A percentile compares a stretch with the other conserved stretches of the same genome.
Conservation (phyloP, 2,329 filamentous ascomycete species). For the Sphaerulina vaccinii region DNA sequence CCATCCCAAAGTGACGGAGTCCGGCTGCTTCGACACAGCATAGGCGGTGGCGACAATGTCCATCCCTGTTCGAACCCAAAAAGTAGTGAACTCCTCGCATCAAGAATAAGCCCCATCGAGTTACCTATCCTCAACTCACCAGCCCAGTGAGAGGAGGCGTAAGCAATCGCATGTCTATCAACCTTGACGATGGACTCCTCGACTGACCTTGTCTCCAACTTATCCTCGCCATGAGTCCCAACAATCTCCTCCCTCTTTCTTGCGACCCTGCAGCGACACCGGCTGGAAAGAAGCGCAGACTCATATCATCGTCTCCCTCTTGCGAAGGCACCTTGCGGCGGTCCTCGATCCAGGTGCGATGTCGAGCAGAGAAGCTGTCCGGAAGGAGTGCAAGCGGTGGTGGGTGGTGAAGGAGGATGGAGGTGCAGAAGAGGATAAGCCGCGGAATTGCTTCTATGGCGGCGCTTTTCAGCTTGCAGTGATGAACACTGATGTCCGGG, state of each 20-base stretch:
- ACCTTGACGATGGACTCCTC: slow-evolving; percentile 82
- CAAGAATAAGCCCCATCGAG: slow-evolving; percentile 99
- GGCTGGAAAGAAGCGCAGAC: slow-evolving; percentile 59
- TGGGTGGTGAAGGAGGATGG: slow-evolving; percentile 49
- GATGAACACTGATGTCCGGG: slow-evolving; percentile 72
- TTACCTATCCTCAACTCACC: slow-evolving; percentile 61
- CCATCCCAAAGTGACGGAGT: slow-evolving; percentile 43
- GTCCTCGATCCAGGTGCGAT: slow-evolving; percentile 45
- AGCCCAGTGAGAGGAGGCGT: slow-evolving; percentile 20
- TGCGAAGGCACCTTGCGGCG: slow-evolving; percentile 25
- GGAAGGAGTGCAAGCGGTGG: slow-evolving; percentile 53
- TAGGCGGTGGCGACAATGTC: slow-evolving; percentile 34
- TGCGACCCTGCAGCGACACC: slow-evolving; percentile 37
- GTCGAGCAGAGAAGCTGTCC: slow-evolving; percentile 37
- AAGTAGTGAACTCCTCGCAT: slow-evolving; percentile 74
- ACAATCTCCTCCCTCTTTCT: slow-evolving; percentile 38
- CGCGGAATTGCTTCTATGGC: slow-evolving; percentile 92
- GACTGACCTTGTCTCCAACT: slow-evolving; percentile 49
- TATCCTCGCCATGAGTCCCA: slow-evolving; percentile 38
- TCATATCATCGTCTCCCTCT: slow-evolving; percentile 79
- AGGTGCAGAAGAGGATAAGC: slow-evolving; percentile 68
- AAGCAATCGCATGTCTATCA: slow-evolving; percentile 98
- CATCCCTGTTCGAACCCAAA: slow-evolving; percentile 44
- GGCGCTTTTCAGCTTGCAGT: slow-evolving; percentile 90
- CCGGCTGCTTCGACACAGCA: slow-evolving; percentile 70